These are phyloP conservation scores for Rhytidhysteron rufulum DNA, from an alignment of 2,329 filamentous ascomycete genomes.

Conservation along the genomic window DNA sequence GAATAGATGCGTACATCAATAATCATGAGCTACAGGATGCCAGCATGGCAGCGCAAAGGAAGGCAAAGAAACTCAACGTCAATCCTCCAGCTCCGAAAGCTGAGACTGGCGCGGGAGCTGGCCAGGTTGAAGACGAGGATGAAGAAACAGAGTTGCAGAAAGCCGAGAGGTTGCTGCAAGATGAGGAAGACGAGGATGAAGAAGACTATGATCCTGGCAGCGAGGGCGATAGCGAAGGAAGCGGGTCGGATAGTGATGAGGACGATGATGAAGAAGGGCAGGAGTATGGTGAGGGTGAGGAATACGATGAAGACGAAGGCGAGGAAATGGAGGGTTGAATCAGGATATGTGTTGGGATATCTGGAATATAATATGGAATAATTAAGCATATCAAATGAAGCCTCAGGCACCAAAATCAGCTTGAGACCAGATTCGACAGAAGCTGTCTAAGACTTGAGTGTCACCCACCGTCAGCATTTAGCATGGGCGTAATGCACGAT, in stretches of 20 bases:
- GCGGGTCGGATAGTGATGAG: conserved; percentile 32
- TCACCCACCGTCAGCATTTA: too few relatives aligned
- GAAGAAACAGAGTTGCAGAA: conserved; percentile 37
- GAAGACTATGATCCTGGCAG: conserved; percentile 41
- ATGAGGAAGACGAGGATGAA: conserved; percentile 35
- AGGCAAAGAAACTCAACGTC: conserved; percentile 58
- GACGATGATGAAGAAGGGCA: conserved; percentile 15
- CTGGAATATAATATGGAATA: too few relatives aligned
- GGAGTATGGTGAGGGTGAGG: conserved; percentile 13
- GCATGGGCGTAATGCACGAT: too few relatives aligned
- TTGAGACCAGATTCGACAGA: too few relatives aligned
- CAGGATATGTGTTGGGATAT: too few relatives aligned
- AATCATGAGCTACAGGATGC: conserved; percentile 60
- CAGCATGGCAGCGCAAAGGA: conserved; percentile 56
- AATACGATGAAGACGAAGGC: conserved; percentile 27
- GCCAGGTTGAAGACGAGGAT: conserved; percentile 18
- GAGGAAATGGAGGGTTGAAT: conserved; percentile 16
- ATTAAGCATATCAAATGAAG: too few relatives aligned
- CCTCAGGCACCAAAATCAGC: too few relatives aligned
- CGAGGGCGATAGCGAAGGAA: conserved; percentile 39
- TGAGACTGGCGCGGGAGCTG: conserved; percentile 18
- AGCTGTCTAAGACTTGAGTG: too few relatives aligned
- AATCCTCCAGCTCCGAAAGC: conserved; percentile 33
- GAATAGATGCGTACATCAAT: conserved; percentile 61
- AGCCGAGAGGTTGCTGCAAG: conserved; percentile 31